These are phyloP conservation scores for Pleurostoma richardsiae DNA, from an alignment of 2,329 filamentous ascomycete genomes.

Conservation along the genomic window DNA sequence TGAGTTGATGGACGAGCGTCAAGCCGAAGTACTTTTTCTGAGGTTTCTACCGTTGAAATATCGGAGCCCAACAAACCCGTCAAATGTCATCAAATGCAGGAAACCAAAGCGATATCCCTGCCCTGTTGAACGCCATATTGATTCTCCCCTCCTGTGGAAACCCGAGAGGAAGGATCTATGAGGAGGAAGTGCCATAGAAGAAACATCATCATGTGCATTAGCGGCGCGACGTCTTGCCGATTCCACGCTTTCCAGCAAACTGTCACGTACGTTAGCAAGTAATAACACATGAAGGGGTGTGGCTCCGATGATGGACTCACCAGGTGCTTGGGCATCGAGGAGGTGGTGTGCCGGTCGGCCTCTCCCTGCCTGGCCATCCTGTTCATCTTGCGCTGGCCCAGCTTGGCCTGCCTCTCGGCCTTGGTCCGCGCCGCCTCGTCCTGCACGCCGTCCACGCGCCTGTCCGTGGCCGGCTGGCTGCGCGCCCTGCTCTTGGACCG, in stretches of 20 bases:
- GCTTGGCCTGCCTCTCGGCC: conserved; percentile 81
- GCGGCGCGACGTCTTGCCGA: conserved; percentile 79
- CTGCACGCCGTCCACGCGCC: conserved; percentile 72
- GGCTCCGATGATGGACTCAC: conserved; percentile 46
- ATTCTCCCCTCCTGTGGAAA: too few species aligned
- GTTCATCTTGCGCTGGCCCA: conserved; percentile 98
- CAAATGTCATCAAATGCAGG: too few species aligned
- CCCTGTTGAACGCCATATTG: too few species aligned
- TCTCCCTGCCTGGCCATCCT: conserved; percentile 95
- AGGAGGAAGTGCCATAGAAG: not conserved
- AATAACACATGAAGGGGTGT: not conserved
- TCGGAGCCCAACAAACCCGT: too few species aligned
- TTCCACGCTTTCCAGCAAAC: conserved; percentile 87
- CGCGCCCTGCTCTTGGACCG: conserved; percentile 70
- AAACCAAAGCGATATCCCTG: too few species aligned
- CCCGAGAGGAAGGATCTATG: too few species aligned
- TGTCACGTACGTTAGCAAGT: conserved; percentile 34
- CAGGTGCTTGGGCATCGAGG: conserved; percentile 83
- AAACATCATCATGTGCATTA: conserved; percentile 29
- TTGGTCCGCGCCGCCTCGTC: conserved; percentile 64
- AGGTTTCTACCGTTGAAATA: too few species aligned
- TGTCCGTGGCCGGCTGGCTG: conserved; percentile 58
- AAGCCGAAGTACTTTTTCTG: too few species aligned
- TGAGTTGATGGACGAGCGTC: too few species aligned
- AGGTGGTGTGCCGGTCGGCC: conserved; percentile 83